Evolutionary conservation across 2,329 filamentous ascomycete genomes (phyloP), one percentile per base, ranked within the genome.

Genomic region (Aureobasidium lini): DNA sequence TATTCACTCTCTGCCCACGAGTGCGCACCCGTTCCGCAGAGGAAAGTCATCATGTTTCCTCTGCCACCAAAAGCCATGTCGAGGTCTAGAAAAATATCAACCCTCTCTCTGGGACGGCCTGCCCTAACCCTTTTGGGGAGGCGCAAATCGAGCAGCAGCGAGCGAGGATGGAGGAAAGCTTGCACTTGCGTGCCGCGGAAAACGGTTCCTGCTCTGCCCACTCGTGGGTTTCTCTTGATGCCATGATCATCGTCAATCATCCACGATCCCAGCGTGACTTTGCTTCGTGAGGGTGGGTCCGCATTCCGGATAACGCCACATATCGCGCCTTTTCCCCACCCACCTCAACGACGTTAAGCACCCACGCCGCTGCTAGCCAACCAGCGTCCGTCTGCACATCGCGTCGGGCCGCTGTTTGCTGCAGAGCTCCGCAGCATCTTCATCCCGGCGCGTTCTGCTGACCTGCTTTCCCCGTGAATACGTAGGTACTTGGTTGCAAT

Each of bases 241-340:
- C 50, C 37, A 54, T 54, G 50, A 54, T 54, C 37, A 54, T 54
- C 50, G 39, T 16, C 50, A 43, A 57, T 28, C 54, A 34, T 57
- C 42, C 42, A 57, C 54, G 54, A 57, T 57, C 54, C 43, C 54
- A 57, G 54, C 54, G 54, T 43, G 54, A 57, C 54, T 57, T 57
- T 57, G 54, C 43, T 57, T 57, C 54, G 54, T 47, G 54, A 57
- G 16, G 15, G 54, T 57, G 54, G 54, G 43, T 57, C 54, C 15
- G 54, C 42, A 57, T 57, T 57, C 54, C 54, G 54, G 48, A 54
- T 37, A 37, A 57, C 46, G 52, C 52, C 40, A 57, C 54, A 57
- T 43, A 57, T 57, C 43, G 43, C 54, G 54, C 42, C 54, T 57
- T 57, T 40, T 57, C 54, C 54, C 54, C 54, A 57, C 54, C 54